Conservation (phyloP, 176 grass and related monocot genomes). For the Oryza meridionalis region DNA sequence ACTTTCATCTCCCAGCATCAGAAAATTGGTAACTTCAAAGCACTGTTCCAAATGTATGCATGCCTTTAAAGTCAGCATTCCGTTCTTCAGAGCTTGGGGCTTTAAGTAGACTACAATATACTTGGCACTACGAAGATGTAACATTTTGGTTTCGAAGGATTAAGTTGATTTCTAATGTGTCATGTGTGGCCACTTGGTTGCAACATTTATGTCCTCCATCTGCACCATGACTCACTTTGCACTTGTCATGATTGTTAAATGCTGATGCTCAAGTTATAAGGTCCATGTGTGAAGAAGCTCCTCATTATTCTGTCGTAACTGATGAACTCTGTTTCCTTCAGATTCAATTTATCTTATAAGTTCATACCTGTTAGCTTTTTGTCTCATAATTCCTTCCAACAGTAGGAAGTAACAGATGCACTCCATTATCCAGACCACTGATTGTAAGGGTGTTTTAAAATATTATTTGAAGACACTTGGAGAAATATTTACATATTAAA, state of each 20-base stretch:
- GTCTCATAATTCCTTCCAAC: conserved; percentile 20
- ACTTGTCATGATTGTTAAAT: conserved; percentile 16
- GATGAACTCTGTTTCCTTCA: conserved; percentile 7
- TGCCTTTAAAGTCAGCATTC: neutral
- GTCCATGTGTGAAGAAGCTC: neutral
- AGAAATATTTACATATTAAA: conserved; percentile 26
- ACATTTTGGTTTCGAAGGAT: neutral
- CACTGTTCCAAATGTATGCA: neutral
- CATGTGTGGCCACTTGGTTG: neutral
- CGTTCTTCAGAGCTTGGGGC: neutral
- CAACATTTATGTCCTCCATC: neutral
- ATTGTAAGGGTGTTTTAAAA: conserved; percentile 11
- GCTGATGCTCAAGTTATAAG: neutral
- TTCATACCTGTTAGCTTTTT: neutral
- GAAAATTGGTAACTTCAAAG: neutral
- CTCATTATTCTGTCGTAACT: neutral
- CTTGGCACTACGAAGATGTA: neutral
- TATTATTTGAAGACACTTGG: neutral
- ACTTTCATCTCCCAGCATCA: neutral
- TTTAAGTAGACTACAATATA: neutral
- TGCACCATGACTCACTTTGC: neutral
- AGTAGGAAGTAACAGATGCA: neutral
- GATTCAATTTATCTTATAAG: neutral
- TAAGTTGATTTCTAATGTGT: neutral
- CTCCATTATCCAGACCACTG: neutral